Evolutionary conservation across 495 filamentous ascomycete species (phyloP).

Genomic region (Neurospora sp.): DNA sequence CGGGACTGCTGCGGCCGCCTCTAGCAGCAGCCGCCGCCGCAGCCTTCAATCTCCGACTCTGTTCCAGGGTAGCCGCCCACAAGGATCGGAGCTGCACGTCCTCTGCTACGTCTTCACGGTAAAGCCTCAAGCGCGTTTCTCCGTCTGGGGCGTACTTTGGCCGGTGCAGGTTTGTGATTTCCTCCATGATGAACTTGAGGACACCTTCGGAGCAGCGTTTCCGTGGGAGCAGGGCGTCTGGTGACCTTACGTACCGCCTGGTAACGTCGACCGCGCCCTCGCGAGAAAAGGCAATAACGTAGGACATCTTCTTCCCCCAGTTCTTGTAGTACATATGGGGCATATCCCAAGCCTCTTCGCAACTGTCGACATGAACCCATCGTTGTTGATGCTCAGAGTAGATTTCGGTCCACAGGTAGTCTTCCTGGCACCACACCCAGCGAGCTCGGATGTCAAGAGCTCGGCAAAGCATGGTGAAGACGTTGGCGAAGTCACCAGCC

Average conservation of each 20-base stretch:
- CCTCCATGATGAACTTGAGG: slow-evolving; percentile 74
- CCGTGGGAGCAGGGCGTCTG: slow-evolving; percentile 28
- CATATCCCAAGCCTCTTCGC: slow-evolving; percentile 93
- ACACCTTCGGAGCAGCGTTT: slow-evolving; percentile 82
- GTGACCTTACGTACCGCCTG: slow-evolving; percentile 62
- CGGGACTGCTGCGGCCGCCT: not conserved
- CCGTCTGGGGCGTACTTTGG: slow-evolving; percentile 55
- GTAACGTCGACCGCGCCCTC: slow-evolving; percentile 96
- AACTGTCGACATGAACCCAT: slow-evolving; percentile 96
- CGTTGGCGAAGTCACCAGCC: slow-evolving; percentile 94
- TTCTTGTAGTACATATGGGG: slow-evolving; percentile 88
- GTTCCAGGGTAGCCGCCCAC: not conserved
- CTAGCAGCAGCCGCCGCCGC: not conserved
- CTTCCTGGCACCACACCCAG: slow-evolving; percentile 98
- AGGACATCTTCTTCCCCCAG: slow-evolving; percentile 90
- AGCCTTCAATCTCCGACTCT: not conserved
- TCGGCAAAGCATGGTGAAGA: slow-evolving; percentile 96
- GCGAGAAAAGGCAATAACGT: slow-evolving; percentile 92
- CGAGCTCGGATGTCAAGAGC: slow-evolving; percentile 83
- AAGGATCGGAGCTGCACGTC: slow-evolving; percentile 61
- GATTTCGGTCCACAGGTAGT: slow-evolving; percentile 95
- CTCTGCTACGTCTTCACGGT: slow-evolving; percentile 84
- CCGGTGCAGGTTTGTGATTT: slow-evolving; percentile 75
- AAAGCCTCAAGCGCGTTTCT: slow-evolving; percentile 65
- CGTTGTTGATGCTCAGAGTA: slow-evolving; percentile 88